These are phyloP conservation scores for Glonium stellatum DNA, from an alignment of 495 filamentous ascomycete species.

Conservation along the genomic window DNA sequence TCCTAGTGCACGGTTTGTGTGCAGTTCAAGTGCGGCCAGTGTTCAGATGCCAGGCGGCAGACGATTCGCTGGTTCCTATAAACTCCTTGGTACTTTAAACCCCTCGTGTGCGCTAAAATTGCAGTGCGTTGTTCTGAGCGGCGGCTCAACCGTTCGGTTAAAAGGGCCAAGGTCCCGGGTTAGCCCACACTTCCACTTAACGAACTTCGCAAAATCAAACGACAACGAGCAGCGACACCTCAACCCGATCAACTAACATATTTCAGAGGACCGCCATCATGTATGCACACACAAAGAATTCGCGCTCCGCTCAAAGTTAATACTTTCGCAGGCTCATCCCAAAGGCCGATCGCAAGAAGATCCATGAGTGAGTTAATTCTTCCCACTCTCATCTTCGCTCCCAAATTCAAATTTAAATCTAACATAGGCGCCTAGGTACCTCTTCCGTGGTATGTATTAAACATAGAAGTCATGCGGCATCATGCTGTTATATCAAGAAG, in stretches of 20 bases:
- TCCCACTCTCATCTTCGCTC: not conserved
- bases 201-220: not conserved
- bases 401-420: too few relatives aligned
- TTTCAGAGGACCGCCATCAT: constrained; percentile 49
- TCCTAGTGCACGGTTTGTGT: too few relatives aligned
- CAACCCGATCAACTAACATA: constrained; percentile 10
- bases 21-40: too few relatives aligned
- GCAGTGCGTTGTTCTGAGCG: too few relatives aligned
- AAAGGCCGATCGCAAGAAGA: constrained; percentile 99
- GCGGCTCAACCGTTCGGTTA: too few relatives aligned
- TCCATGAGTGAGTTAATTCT: constrained; percentile 65
- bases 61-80: too few relatives aligned
- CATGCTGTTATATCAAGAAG: constrained; percentile 18
- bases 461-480: constrained; percentile 18
- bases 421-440: constrained; percentile 48
- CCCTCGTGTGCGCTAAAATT: too few relatives aligned
- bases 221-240: constrained; percentile 1
- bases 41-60: too few relatives aligned
- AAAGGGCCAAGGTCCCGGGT: too few relatives aligned
- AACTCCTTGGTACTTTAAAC: too few relatives aligned
- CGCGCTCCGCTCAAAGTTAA: constrained; percentile 7
- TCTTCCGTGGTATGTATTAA: constrained; percentile 76
- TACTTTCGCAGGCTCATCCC: constrained; percentile 75
- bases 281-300: constrained; percentile 29
- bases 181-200: too few relatives aligned